These are phyloP conservation scores for Aspergillus arachidicola DNA, from an alignment of 2,329 filamentous ascomycete species.

Conservation along the genomic window DNA sequence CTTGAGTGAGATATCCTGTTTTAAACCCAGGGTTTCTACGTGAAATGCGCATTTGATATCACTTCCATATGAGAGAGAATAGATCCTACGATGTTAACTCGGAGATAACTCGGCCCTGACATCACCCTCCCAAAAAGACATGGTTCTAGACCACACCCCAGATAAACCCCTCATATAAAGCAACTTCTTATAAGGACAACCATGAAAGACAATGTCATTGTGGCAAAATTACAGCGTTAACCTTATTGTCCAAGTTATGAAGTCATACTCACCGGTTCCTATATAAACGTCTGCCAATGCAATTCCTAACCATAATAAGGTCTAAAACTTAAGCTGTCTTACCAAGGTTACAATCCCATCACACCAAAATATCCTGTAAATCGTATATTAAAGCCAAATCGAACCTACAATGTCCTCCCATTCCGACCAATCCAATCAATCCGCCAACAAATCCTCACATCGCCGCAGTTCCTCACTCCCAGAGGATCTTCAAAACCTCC, in stretches of 20 bases:
- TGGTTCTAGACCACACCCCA: background rate
- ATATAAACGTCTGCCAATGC: background rate
- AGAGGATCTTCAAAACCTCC: background rate
- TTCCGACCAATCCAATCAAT: background rate
- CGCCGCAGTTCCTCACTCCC: background rate
- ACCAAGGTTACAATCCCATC: background rate
- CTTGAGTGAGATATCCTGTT: background rate
- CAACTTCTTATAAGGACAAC: background rate
- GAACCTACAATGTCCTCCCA: background rate
- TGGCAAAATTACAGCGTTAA: background rate
- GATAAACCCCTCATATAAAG: background rate
- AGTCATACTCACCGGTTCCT: background rate
- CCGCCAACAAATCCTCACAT: background rate
- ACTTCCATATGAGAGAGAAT: background rate
- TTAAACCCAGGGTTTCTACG: background rate
- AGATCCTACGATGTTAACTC: background rate
- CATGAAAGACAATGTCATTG: background rate
- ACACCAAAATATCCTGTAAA: background rate
- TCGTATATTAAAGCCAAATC: background rate
- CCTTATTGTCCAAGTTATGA: background rate
- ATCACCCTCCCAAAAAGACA: background rate
- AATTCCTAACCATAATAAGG: background rate
- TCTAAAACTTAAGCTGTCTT: background rate
- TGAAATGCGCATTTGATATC: background rate
- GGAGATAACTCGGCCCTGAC: background rate